Base-by-base conservation (phyloP, 768 basidiomycete genomes). In the Pulveroboletus sp. region DNA sequence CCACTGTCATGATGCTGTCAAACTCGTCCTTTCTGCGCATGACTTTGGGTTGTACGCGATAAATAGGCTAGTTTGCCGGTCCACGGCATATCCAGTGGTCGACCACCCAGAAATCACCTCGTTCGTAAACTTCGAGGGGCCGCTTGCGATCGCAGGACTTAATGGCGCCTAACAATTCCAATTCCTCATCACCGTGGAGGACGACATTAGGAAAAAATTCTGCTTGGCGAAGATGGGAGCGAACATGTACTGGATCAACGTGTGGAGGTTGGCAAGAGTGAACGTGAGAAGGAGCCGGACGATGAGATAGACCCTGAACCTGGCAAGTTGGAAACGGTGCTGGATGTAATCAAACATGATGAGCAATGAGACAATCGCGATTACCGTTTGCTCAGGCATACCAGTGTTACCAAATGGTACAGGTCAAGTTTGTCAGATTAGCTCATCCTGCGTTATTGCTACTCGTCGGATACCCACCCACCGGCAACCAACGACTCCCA, bases 181-280 rank as follows among this genome's bases (percentile, higher is more conserved):
- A n/a, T 14, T 39, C 33, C 17, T 44, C 40, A 8, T 44, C 35
- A 3, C 60, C 52, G 42, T 59, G 56, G 37, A 61, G 50, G 39
- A 60, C 58, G 38, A 59, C 56, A 27, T 67, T 48, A 21, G 53
- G 39, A 21, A 51, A 59, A 5, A 62, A 60, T 30, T 60, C 55
- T 21, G 63, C 55, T 4, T 38, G 50, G 45, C 66, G 66, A 24
- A 53, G 39, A 46, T 65, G 67, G 14, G 50, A 46, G 21, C 68
- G 47, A 69, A 69, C 54, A 63, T 57, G 55, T 61, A 64, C 42
- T 62, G 61, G 43, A 69, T 57, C 54, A 60, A 50, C 9, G 32
- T 53, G 51, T 63, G 62, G 41, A 69, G 58, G 46, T 69, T 61
- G 52, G 61, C 58, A 39, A 69, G 65, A 4, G 61, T 68, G 56